phyloP scores from a whole-genome alignment of 441 rosid species.

The Pelargonium myrrhifolium region DNA sequence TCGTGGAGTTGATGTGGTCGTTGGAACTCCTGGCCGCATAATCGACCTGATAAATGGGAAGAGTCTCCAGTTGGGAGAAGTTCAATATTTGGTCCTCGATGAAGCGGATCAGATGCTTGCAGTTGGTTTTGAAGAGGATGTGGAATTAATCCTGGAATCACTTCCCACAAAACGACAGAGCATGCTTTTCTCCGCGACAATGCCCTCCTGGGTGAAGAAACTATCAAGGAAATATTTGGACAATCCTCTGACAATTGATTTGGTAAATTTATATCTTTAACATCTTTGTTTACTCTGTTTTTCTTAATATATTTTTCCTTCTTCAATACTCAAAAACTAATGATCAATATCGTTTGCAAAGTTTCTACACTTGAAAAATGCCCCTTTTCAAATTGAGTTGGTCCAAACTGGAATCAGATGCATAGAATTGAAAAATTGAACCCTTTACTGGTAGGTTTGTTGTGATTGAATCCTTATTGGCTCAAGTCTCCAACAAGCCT shows the following conservation, averaged over 20 bases:
- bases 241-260: slow-evolving; percentile 81
- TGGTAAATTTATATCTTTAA: slow-evolving; percentile 38
- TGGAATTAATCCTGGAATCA: slow-evolving; percentile 78
- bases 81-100: slow-evolving; percentile 88
- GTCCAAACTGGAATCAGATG: too few species aligned
- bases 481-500: too few species aligned
- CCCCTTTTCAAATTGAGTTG: too few species aligned
- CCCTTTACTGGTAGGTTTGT: too few species aligned
- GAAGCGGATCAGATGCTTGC: slow-evolving; percentile 99
- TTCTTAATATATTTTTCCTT: slow-evolving; percentile 3
- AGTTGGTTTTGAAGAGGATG: slow-evolving; percentile 96
- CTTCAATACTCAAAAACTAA: neutral
- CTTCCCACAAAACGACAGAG: slow-evolving; percentile 79
- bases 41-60: slow-evolving; percentile 73
- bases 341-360: neutral
- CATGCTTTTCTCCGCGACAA: slow-evolving; percentile 99
- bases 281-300: neutral
- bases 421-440: too few species aligned
- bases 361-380: too few species aligned
- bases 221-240: slow-evolving; percentile 81
- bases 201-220: slow-evolving; percentile 96
- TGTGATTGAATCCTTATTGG: too few species aligned
- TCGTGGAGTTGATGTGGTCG: slow-evolving; percentile 95
- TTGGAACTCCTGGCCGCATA: slow-evolving; percentile 97
- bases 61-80: slow-evolving; percentile 79